Evolutionary conservation across 805 yeast species (phyloP), one percentile per base, ranked within the genome.

Genomic region (Ogataea minuta): DNA sequence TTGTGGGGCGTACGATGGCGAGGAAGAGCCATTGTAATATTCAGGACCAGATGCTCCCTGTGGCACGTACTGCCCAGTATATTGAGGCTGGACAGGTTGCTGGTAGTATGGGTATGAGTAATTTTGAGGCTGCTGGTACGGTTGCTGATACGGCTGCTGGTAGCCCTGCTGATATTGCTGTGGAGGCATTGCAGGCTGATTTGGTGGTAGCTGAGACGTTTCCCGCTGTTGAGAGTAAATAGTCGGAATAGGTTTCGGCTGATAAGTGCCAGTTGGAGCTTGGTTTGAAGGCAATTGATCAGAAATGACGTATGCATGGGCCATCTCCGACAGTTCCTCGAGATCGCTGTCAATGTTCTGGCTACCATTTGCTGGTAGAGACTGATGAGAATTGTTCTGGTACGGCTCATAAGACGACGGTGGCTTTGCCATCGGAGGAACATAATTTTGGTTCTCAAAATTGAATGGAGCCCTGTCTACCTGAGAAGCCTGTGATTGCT

Each of bases 321-420:
- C 62, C 54, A 59, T 46, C 26, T 60, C 52, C 13, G 64, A 55
- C 16, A 64, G 41, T 28, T 60, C 64, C 40, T 54, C 62, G 31
- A 57, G 43, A 31, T 59, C 63, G 14, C 53, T 49, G n/a, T 56
- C 62, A 21, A 44, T 44, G 40, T 39, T 45, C 15, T 50, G 52
- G 38, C 12, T 9, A n/a, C 32, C 23, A 27, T 45, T 16, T 24
- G 48, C 20, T 9, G 19, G 27, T 7, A 27, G 41, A 5, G 43
- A 44, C 23, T 34, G 46, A 13, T 42, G 48, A 4, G 40, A 15
- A 13, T 34, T 37, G 46, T 23, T 36, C 43, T 24, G 43, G 26
- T 19, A 17, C 24, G 29, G 23, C 21, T 33, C 35, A 31, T 26
- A 24, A 26, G 21, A 23, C 8, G 21, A 5, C 13, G 34, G 19